phyloP scores from a whole-genome alignment of 2,329 filamentous ascomycete genomes.

The Talaromyces sp. region DNA sequence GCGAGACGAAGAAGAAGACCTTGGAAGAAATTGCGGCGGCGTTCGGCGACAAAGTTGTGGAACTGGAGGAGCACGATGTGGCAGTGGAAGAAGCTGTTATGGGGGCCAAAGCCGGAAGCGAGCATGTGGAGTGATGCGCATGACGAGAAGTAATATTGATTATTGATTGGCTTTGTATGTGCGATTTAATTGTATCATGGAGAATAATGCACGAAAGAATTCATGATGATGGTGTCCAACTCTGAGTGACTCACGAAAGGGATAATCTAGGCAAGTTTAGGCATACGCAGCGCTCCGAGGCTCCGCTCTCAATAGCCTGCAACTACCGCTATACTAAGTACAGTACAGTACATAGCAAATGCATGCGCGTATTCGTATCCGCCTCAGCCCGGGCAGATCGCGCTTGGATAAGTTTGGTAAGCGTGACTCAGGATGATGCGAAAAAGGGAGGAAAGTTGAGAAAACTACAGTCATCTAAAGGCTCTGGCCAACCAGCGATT shows the following conservation, averaged over 20 bases:
- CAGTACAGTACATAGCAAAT: no score
- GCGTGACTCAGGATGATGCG: not conserved
- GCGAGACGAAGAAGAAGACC: conserved; percentile 44
- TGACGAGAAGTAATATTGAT: not conserved
- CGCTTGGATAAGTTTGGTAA: not conserved
- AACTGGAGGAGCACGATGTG: conserved; percentile 9
- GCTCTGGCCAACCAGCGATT: not conserved
- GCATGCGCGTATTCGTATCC: not conserved
- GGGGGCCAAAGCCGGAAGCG: conserved; percentile 6
- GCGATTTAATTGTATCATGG: not conserved
- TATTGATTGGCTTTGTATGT: not conserved
- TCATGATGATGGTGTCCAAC: not conserved
- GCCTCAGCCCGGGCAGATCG: not conserved
- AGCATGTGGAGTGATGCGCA: conserved; percentile 4
- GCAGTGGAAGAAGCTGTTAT: conserved; percentile 11
- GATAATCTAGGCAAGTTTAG: not conserved
- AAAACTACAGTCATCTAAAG: not conserved
- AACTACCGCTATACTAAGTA: no score
- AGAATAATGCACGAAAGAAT: not conserved
- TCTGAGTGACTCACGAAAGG: not conserved
- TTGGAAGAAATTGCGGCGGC: conserved; percentile 46
- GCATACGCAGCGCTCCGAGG: not conserved
- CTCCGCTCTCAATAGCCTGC: no score
- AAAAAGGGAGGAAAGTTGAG: not conserved
- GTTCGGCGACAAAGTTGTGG: conserved; percentile 43